Percentiles rank a stretch among this genome's conserved stretches.
Evolutionary conservation across 2,329 filamentous ascomycete genomes (phyloP).

Genomic region (Aspergillus sp.): DNA sequence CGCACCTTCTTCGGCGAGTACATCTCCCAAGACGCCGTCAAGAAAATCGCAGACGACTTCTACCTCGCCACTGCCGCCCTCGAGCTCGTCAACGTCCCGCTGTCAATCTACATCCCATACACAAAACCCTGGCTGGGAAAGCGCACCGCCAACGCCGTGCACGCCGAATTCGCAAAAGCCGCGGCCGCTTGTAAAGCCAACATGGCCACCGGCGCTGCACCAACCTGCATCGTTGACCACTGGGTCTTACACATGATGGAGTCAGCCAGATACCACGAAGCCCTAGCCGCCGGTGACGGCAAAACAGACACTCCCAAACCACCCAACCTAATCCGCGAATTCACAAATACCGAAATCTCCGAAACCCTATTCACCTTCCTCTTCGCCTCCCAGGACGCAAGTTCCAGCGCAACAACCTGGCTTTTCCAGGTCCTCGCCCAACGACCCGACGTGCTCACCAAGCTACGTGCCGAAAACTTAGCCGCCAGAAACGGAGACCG

Average conservation of each 20-base stretch:
- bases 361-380: slow-evolving; percentile 56
- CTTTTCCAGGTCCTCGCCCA: slow-evolving; percentile 55
- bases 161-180: slow-evolving; percentile 78
- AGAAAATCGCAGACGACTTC: slow-evolving; percentile 89
- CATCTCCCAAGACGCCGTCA: slow-evolving; percentile 78
- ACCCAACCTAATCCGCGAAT: slow-evolving; percentile 50
- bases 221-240: slow-evolving; percentile 83
- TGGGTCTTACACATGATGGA: slow-evolving; percentile 83
- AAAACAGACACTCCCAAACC: slow-evolving; percentile 35
- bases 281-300: slow-evolving; percentile 62
- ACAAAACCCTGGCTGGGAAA: slow-evolving; percentile 91
- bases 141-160: slow-evolving; percentile 79
- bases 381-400: slow-evolving; percentile 56
- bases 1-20: slow-evolving; percentile 90
- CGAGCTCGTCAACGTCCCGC: slow-evolving; percentile 87
- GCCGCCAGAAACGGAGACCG: slow-evolving; percentile 44
- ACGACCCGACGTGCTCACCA: slow-evolving; percentile 49
- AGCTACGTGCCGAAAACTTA: slow-evolving; percentile 51
- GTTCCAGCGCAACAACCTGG: slow-evolving; percentile 55
- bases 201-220: slow-evolving; percentile 74
- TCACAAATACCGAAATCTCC: slow-evolving; percentile 51
- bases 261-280: slow-evolving; percentile 71
- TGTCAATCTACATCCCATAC: slow-evolving; percentile 74
- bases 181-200: slow-evolving; percentile 82
- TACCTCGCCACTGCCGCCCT: slow-evolving; percentile 87